A percentile compares a stretch with the other conserved stretches of the same genome.
Evolutionary conservation across 345 rosid species (phyloP).

Genomic region (Trapa incisa): DNA sequence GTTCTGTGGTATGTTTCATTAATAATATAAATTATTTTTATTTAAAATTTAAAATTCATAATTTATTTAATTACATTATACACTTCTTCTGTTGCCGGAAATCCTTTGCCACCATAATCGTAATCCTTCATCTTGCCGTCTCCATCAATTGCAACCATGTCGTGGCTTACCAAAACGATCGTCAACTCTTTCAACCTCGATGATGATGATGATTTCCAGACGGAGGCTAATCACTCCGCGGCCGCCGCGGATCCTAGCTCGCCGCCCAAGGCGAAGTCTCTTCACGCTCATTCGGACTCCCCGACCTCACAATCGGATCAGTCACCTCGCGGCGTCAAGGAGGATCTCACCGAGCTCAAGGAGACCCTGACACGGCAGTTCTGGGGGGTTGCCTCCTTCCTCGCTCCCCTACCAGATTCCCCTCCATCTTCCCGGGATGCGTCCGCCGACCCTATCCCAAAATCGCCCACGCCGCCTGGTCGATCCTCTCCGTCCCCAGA

Average conservation of each 20-base stretch:
- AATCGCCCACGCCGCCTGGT: conserved; percentile 2
- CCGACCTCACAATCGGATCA: conserved; percentile 13
- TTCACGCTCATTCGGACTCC: conserved; percentile 2
- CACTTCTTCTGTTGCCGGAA: background rate
- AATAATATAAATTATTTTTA: too few species aligned
- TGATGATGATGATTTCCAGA: conserved; percentile 18
- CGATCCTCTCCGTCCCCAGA: background rate
- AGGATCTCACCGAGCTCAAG: conserved; percentile 70
- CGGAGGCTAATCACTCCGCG: background rate
- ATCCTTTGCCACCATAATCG: background rate
- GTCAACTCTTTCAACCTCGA: conserved; percentile 45
- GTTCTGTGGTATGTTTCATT: too few species aligned
- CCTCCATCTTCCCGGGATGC: conserved; percentile 12
- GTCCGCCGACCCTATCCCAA: background rate
- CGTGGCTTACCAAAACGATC: conserved; percentile 57
- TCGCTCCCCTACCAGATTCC: conserved; percentile 52
- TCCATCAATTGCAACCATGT: conserved; percentile 22
- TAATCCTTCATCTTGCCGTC: background rate
- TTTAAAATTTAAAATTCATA: too few species aligned
- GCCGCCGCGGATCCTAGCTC: conserved; percentile 15
- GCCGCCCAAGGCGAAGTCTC: background rate
- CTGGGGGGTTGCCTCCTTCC: conserved; percentile 92
- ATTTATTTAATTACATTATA: too few species aligned
- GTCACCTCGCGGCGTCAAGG: conserved; percentile 62
- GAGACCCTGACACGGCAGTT: conserved; percentile 64